Evolutionary conservation across 192 early-diverging fungal genomes (phyloP).

Genomic region (Dissophora ornata): DNA sequence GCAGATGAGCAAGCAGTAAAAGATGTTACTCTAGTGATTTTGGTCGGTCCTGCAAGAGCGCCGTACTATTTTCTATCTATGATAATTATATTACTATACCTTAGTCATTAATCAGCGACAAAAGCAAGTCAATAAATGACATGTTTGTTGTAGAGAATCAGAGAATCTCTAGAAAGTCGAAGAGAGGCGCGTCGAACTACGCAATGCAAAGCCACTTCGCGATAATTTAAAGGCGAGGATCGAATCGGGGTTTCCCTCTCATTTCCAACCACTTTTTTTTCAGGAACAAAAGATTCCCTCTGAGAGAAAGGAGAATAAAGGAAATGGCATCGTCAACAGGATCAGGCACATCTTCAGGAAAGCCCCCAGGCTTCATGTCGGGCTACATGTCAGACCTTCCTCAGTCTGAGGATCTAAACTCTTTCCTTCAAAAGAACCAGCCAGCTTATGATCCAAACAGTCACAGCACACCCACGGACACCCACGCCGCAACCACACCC

Average conservation of each 20-base stretch:
- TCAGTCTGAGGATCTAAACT: slow-evolving; percentile 48
- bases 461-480: not conserved
- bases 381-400: slow-evolving; percentile 46
- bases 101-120: no score
- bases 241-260: no score
- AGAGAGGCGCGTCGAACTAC: no score
- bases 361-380: slow-evolving; percentile 39
- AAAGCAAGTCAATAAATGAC: no score
- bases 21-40: not conserved
- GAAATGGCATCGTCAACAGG: slow-evolving; percentile 15
- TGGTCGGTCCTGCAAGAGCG: no score
- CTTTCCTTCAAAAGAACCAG: slow-evolving; percentile 50
- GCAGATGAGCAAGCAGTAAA: slow-evolving; percentile 42
- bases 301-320: no score
- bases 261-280: no score
- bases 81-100: no score
- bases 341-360: slow-evolving; percentile 17
- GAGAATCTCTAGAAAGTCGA: no score
- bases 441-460: slow-evolving; percentile 32
- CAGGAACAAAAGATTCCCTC: no score
- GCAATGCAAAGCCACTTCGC: not conserved
- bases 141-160: no score
- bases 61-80: no score
- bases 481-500: slow-evolving; percentile 9
- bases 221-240: not conserved